Conservation (phyloP, 768 basidiomycete species). For the Podaxis rugospora region DNA sequence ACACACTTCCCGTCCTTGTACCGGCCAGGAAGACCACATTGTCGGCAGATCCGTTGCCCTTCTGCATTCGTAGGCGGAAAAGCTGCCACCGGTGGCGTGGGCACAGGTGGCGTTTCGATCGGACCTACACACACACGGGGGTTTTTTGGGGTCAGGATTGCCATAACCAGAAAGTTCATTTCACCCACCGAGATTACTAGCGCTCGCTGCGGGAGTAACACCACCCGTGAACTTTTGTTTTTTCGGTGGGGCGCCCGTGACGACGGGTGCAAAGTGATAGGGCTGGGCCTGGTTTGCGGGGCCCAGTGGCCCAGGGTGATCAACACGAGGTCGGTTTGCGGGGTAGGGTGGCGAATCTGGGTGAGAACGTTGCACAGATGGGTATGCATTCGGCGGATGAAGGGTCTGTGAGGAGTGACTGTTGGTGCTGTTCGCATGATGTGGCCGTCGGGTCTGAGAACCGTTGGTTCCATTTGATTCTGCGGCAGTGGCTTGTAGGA, state of each 20-base stretch:
- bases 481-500: conserved; percentile 32
- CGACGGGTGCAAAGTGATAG: conserved; percentile 67
- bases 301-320: conserved; percentile 13
- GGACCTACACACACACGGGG: background rate
- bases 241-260: conserved; percentile 69
- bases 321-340: conserved; percentile 14
- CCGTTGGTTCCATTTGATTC: conserved; percentile 18
- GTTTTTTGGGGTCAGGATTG: background rate
- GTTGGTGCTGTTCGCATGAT: background rate
- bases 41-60: conserved; percentile 74
- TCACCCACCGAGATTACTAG: conserved; percentile 3
- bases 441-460: background rate
- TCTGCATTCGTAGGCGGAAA: conserved; percentile 49
- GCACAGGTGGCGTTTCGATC: conserved; percentile 16
- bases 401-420: background rate
- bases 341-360: conserved; percentile 10
- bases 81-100: conserved; percentile 21
- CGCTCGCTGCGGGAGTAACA: conserved; percentile 13
- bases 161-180: background rate
- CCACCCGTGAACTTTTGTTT: conserved; percentile 47
- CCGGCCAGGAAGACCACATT: conserved; percentile 67
- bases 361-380: conserved; percentile 11
- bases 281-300: conserved; percentile 28
- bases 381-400: conserved; percentile 2
- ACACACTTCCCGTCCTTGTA: conserved; percentile 86